Evolutionary conservation across 805 yeast genomes (phyloP), one percentile per base, ranked within the genome.

Genomic region (Cyberlindnera meyerae): DNA sequence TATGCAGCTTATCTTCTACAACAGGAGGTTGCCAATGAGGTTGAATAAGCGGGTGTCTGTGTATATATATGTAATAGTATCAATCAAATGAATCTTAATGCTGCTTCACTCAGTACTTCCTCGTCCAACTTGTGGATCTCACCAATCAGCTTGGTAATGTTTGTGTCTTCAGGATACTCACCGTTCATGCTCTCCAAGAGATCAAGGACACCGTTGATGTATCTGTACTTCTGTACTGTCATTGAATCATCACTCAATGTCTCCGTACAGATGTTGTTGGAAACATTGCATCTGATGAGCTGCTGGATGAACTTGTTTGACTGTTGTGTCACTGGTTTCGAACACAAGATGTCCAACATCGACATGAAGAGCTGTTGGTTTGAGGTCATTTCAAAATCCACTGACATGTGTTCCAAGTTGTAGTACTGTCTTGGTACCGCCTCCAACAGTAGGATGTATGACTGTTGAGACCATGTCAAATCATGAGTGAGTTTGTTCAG

Each of bases 51-150:
- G 9, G 11, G 9, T 13, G 6, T 5, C 24, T 27, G 15, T 31
- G 20, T 31, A 21, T 7, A 15, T 22, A 22, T n/a, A 16, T 15
- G 11, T 11, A 25, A 9, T 16, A 68, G 65, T n/a, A 7, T 24
- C 18, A 40, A 8, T 24, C 18, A 44, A 21, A 44, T 41, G 24
- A 44, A 44, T 15, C 40, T 44, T 13, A 44, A 24, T 4, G 36
- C 48, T 3, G 45, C 38, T 33, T 44, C 48, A 27, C 34, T 31
- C 11, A 31, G 21, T 12, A 43, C 35, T 4, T 29, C 39, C 5
- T 38, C 48, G 15, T 44, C 81, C 77, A 75, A 39, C 53, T 37
- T 37, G 18, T 44, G 43, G 3, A 42, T 27, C n/a, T 30, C 20
- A 14, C 18, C 12, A 4, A 40, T 21, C 29, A 47, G 21, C 12